phyloP scores from a whole-genome alignment of 2,329 filamentous ascomycete species.

The Pseudogymnoascus sp. region DNA sequence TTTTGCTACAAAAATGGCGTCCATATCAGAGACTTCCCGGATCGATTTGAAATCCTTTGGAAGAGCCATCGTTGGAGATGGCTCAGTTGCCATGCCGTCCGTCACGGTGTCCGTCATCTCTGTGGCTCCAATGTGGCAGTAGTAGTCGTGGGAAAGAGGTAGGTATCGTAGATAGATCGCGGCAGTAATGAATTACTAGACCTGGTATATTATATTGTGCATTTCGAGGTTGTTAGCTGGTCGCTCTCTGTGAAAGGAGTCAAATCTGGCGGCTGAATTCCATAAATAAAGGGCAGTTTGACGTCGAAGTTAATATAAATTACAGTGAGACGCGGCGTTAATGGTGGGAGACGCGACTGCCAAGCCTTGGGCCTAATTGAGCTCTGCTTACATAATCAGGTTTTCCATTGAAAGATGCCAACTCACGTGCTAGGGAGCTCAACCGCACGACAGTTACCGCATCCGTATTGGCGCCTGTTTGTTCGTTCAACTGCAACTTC shows the following conservation, averaged over 20 bases:
- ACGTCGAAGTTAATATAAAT: neutral
- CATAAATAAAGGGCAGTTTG: neutral
- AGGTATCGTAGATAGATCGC: neutral
- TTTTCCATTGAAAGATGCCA: neutral
- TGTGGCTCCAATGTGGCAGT: neutral
- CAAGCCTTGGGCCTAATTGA: neutral
- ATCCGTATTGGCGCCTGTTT: conserved; percentile 10
- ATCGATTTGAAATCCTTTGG: conserved; percentile 35
- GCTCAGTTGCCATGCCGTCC: neutral
- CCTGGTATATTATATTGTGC: neutral
- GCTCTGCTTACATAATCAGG: neutral
- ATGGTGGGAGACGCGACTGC: conserved; percentile 1
- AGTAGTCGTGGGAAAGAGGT: neutral
- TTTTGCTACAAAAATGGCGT: conserved; percentile 31
- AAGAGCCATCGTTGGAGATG: neutral
- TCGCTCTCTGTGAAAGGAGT: neutral
- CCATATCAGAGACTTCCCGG: conserved; percentile 32
- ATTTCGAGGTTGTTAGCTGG: neutral
- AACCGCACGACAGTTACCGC: conserved; percentile 7
- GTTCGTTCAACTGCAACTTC: conserved; percentile 8
- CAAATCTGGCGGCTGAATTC: neutral
- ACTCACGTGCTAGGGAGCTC: conserved; percentile 5
- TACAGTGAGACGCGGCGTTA: neutral
- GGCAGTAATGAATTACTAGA: neutral
- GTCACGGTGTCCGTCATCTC: neutral